A percentile compares a stretch with the other conserved stretches of the same genome.
Conservation (phyloP, 805 yeast genomes). For the Schwanniomyces sp. region DNA sequence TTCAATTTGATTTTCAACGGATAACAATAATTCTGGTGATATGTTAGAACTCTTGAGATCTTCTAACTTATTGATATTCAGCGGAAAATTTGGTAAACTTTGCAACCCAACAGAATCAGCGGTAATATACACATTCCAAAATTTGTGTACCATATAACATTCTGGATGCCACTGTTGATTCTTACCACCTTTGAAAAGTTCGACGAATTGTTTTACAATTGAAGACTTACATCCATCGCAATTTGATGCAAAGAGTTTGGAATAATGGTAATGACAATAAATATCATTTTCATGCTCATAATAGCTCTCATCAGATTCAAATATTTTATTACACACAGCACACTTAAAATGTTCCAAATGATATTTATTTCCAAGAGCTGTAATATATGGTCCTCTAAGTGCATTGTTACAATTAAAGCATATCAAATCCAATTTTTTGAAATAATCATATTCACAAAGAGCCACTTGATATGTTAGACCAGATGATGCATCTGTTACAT, state of each 20-base stretch:
- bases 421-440: constrained; percentile 78
- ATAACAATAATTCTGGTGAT: constrained; percentile 48
- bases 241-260: constrained; percentile 78
- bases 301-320: constrained; percentile 89
- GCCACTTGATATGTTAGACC: constrained; percentile 32
- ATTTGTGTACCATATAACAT: constrained; percentile 95
- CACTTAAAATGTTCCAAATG: constrained; percentile 96
- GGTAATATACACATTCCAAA: constrained; percentile 86
- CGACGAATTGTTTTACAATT: constrained; percentile 91
- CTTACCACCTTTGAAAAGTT: constrained; percentile 84
- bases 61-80: constrained; percentile 9
- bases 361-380: constrained; percentile 88
- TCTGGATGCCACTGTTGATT: constrained; percentile 99
- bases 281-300: constrained; percentile 82
- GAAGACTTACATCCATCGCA: constrained; percentile 95
- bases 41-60: constrained; percentile 15
- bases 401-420: constrained; percentile 86
- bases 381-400: constrained; percentile 87
- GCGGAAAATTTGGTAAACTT: constrained; percentile 11
- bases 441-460: constrained; percentile 91
- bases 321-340: constrained; percentile 77
- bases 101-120: constrained; percentile 56
- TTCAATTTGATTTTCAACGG: constrained; percentile 66
- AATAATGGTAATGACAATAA: constrained; percentile 90
- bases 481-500: constrained; percentile 44